Percentiles rank a stretch among this genome's conserved stretches.
Evolutionary conservation across 2,329 filamentous ascomycete species (phyloP).

Genomic region (Rhexocercosporidium sp.): DNA sequence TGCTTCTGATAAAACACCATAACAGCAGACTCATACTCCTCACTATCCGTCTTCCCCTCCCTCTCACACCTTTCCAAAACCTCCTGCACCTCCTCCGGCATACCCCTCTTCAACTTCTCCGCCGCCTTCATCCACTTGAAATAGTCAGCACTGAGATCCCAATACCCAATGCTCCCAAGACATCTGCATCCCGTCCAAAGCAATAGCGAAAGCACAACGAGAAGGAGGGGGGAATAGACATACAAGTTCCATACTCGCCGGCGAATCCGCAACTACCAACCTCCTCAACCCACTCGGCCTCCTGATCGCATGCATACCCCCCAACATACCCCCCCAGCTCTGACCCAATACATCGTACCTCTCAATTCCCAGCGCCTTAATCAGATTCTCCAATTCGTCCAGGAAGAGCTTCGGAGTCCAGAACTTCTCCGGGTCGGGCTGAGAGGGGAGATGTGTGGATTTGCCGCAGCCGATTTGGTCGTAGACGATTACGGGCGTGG

Average conservation of each 20-base stretch:
- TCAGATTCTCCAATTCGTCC: slow-evolving; percentile 54
- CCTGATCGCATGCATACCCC: slow-evolving; percentile 47
- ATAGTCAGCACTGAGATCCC: no score
- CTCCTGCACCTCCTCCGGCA: slow-evolving; percentile 22
- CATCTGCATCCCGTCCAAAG: no score
- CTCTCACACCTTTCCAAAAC: slow-evolving; percentile 30
- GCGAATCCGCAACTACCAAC: slow-evolving; percentile 44
- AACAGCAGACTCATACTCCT: slow-evolving; percentile 30
- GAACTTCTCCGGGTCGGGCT: slow-evolving; percentile 50
- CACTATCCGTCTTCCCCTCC: slow-evolving; percentile 25
- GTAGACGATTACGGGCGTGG: slow-evolving; percentile 56
- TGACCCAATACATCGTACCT: slow-evolving; percentile 54
- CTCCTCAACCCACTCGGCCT: slow-evolving; percentile 46
- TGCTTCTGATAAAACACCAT: slow-evolving; percentile 29
- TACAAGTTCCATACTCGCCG: slow-evolving; percentile 34
- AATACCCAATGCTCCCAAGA: no score
- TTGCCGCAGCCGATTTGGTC: slow-evolving; percentile 58
- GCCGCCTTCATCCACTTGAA: slow-evolving; percentile 15
- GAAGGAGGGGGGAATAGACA: no score
- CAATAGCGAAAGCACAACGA: no score
- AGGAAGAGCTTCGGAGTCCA: slow-evolving; percentile 55
- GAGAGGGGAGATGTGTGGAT: slow-evolving; percentile 54
- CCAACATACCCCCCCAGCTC: slow-evolving; percentile 60
- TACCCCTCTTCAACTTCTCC: slow-evolving; percentile 26
- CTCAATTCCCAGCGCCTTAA: slow-evolving; percentile 47